Evolutionary conservation across 768 basidiomycete genomes (phyloP), one percentile per base, ranked within the genome.

Genomic region (Leccinum aurantiacum): DNA sequence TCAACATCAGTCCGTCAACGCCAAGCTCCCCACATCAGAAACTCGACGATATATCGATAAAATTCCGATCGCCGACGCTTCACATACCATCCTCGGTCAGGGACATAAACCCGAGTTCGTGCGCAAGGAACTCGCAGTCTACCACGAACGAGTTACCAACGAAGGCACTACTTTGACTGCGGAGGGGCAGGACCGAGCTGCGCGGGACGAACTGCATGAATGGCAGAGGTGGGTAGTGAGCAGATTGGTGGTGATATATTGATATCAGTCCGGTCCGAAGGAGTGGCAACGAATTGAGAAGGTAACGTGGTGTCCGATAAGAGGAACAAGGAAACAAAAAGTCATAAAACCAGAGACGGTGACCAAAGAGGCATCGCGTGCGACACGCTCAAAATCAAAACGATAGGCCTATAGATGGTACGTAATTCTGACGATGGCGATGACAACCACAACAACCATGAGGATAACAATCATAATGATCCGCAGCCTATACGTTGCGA

Each of bases 1-100:
- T 59, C 60, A 53, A 50, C 33, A 10, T 22, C 4, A 3, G n/a
- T 4, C 3, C 25, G 87, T 88, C 90, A 94, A 95, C 41, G 90
- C 82, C 74, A 98, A 77, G 69, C 90, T 94, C 11, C 82, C 93
- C 95, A 98, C 89, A 95, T 95, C 77, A 98, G 75, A 76, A 95
- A 98, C 76, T 98, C 97, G 65, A 90, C 90, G 68, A 98, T 86
- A 71, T 0, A 33, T 5, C 33, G 33, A 33, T 33, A 0, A 98
- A 99, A 74, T 99, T 96, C 54, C 97, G 87, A 76, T 99, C 97
- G 22, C 91, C 90, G 17, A 98, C 94, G 44, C 93, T 94, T 85
- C 92, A 95, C 75, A 99, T 82, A 69, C 75, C 97, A 77, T 99
- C 98, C 76, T 98, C 95, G 2, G 93, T 89, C 48, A 98, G 77